Percentiles rank a stretch among this genome's conserved stretches.
phyloP scores from a whole-genome alignment of 306 rosid genomes.

The Boehmeria nivea region DNA sequence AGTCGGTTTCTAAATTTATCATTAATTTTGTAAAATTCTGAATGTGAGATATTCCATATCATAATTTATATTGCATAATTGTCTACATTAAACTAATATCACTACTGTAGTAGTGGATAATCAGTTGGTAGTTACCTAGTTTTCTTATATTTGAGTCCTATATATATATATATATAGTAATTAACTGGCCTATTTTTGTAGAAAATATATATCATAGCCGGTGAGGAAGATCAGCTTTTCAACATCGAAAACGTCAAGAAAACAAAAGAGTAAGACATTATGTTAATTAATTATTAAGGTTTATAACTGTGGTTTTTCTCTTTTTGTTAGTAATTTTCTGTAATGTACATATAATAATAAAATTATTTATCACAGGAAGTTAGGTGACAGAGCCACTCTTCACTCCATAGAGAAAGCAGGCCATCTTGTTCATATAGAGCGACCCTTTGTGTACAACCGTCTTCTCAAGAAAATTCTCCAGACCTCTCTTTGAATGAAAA shows the following conservation, averaged over 20 bases:
- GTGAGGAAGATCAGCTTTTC: slow-evolving; percentile 55
- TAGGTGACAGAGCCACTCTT: slow-evolving; percentile 7
- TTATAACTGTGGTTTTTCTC: not conserved
- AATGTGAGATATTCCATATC: too few species aligned
- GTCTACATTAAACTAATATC: too few species aligned
- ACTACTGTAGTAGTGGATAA: too few species aligned
- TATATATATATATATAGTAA: too few species aligned
- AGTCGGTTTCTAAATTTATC: too few species aligned
- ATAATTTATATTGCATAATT: too few species aligned
- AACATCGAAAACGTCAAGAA: slow-evolving; percentile 37
- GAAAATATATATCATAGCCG: slow-evolving; percentile 55
- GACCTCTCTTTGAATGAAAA: not conserved
- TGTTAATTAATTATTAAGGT: not conserved
- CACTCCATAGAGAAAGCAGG: slow-evolving; percentile 21
- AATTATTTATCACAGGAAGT: slow-evolving; percentile 1
- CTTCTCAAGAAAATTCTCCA: slow-evolving; percentile 17
- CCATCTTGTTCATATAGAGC: slow-evolving; percentile 17
- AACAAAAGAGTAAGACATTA: slow-evolving; percentile 37
- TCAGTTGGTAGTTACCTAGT: too few species aligned
- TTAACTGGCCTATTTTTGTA: slow-evolving; percentile 20
- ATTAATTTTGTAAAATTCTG: too few species aligned
- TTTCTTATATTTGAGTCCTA: too few species aligned
- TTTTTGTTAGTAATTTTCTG: not conserved
- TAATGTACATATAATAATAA: not conserved
- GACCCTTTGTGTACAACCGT: slow-evolving; percentile 17